Percentiles rank a stretch among this genome's conserved stretches.
These are phyloP conservation scores for Pseudogymnoascus sp. DNA, from an alignment of 2,329 filamentous ascomycete genomes.

Conservation along the genomic window DNA sequence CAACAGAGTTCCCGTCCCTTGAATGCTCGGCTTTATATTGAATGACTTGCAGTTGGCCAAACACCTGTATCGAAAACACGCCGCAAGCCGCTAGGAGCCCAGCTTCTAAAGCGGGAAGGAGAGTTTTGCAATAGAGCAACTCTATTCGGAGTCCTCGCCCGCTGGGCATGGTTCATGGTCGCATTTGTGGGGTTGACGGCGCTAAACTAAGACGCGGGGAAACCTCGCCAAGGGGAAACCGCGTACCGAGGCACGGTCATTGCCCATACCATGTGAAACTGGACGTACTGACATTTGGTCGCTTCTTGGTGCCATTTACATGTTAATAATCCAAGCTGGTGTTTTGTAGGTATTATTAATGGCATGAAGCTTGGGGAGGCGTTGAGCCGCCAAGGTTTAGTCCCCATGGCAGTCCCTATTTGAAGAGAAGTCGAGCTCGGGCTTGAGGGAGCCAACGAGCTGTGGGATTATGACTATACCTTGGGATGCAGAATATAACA, in stretches of 20 bases:
- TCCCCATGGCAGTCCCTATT: not conserved
- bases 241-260: not conserved
- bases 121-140: not conserved
- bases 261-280: not conserved
- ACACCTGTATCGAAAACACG: not conserved
- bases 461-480: not conserved
- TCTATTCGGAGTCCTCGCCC: not conserved
- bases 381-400: not conserved
- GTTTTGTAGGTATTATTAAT: not conserved
- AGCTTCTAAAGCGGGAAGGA: not conserved
- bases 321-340: not conserved
- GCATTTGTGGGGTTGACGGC: conserved; percentile 5
- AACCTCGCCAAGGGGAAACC: not conserved
- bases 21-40: not conserved
- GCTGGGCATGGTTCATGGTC: not conserved
- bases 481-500: not conserved
- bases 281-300: not conserved
- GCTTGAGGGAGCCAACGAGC: not conserved
- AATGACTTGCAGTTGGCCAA: not conserved
- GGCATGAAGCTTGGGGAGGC: not conserved
- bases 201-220: conserved; percentile 3
- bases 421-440: not conserved
- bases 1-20: not conserved
- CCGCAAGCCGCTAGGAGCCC: not conserved
- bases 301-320: not conserved